Evolutionary conservation across 2,329 filamentous ascomycete genomes (phyloP), one percentile per base, ranked within the genome.

Genomic region (Seiridium unicorne): DNA sequence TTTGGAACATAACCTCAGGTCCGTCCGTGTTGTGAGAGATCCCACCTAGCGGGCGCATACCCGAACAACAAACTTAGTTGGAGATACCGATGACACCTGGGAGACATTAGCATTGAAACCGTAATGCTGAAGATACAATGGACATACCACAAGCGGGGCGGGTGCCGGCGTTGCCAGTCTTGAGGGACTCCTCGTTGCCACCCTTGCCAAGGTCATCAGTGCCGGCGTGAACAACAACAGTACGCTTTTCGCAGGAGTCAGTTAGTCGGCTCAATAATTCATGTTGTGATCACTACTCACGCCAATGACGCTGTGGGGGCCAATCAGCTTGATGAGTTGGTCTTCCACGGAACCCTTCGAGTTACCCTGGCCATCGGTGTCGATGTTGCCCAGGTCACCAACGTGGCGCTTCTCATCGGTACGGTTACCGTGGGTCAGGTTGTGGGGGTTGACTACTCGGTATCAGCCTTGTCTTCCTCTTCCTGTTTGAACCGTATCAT

Each of bases 171-270:
- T 98, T 99, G 69, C 95, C 95, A 67, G 95, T 99, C 89, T 96
- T 97, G 84, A 96, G 92, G 73, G 92, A 97, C 84, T 98, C 93
- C 81, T 94, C 92, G 81, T 91, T 89, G 70, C 81, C 91, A 73
- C 93, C 93, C 85, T 91, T 91, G 79, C 95, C 95, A 66, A 99
- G 92, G 75, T 99, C 95, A 76, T 99, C 95, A 68, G 94, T 98
- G 76, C 95, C 95, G 70, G 84, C 89, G 84, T 99, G 95, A 73
- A 96, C 87, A 72, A 99, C 95, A 64, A 99, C 86, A 68, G 95
- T 98, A 75, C 95, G 93, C 91, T 95, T 69, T 51, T 56, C 38
- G 36, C 1, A 36, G 55, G 18, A 26, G 60, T 75, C 61, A 76
- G 68, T 59, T 61, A 47, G 18, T n/a, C 11, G 42, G 7, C 38